Evolutionary conservation across 2,329 filamentous ascomycete species (phyloP).

Genomic region (Colletotrichum melonis): DNA sequence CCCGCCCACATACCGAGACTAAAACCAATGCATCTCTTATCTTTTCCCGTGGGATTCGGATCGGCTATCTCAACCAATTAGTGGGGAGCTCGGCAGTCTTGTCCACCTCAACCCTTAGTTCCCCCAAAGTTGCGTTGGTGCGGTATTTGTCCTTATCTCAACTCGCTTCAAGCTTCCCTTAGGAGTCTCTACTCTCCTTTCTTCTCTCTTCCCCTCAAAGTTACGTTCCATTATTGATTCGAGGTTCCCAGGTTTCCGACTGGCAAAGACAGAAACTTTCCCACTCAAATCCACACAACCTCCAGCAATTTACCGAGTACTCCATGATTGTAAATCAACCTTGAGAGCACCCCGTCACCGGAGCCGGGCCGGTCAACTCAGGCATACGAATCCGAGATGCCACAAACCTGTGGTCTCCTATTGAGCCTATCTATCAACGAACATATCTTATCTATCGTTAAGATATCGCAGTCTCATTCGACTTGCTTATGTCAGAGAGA

Average conservation of each 20-base stretch:
- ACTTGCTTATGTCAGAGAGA: neutral
- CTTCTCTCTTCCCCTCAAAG: neutral
- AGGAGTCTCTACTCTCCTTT: neutral
- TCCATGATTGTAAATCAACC: neutral
- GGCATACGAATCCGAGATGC: neutral
- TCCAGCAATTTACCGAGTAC: neutral
- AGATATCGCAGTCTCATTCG: neutral
- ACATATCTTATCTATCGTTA: neutral
- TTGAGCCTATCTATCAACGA: neutral
- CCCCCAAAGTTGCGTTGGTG: neutral
- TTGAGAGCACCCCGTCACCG: constrained; percentile 23
- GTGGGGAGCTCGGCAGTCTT: constrained; percentile 14
- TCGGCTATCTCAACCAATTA: constrained; percentile 28
- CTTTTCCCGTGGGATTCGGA: constrained; percentile 8
- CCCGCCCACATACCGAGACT: constrained; percentile 26
- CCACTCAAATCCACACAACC: neutral
- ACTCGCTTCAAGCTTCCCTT: constrained; percentile 5
- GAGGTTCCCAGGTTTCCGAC: neutral
- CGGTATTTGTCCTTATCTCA: constrained; percentile 34
- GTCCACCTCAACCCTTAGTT: neutral
- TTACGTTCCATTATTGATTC: constrained; percentile 14
- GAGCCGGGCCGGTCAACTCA: constrained; percentile 5
- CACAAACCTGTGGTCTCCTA: neutral
- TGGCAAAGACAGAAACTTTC: neutral
- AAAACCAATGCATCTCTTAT: constrained; percentile 24